Percentiles rank a stretch among this genome's conserved stretches.
Conservation (phyloP, 2,329 filamentous ascomycete species). For the Calonectria honghensis region DNA sequence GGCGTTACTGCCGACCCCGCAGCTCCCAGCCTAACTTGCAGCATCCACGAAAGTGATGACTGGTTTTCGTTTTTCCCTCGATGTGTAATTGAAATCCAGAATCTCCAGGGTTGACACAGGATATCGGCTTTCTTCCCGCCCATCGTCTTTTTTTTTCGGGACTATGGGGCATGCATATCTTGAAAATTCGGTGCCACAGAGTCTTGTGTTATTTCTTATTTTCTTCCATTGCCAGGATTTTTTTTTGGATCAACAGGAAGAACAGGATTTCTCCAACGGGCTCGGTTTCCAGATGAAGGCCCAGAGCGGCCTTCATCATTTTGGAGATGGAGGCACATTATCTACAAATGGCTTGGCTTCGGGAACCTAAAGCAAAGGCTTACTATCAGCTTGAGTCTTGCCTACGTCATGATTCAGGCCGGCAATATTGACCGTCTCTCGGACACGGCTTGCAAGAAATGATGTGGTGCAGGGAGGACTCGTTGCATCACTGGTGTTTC, state of each 20-base stretch:
- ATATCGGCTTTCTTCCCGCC: neutral
- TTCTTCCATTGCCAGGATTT: neutral
- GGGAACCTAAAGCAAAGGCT: neutral
- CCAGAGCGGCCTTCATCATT: neutral
- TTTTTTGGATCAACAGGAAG: neutral
- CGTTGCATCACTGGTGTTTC: constrained; percentile 25
- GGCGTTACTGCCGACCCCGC: neutral
- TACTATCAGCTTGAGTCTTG: neutral
- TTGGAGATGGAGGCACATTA: constrained; percentile 12
- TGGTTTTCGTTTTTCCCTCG: neutral
- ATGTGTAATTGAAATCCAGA: constrained; percentile 18
- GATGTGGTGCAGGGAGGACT: constrained; percentile 8
- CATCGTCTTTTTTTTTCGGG: constrained; percentile 20
- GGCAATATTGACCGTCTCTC: neutral
- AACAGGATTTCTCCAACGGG: neutral
- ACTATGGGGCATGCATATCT: neutral
- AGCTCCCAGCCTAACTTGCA: constrained; percentile 22
- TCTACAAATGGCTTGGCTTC: constrained; percentile 15
- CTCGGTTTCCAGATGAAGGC: neutral
- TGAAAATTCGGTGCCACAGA: neutral
- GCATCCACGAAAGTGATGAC: constrained; percentile 13
- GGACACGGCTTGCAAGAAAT: neutral
- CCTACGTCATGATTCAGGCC: neutral
- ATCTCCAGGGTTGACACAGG: constrained; percentile 14
- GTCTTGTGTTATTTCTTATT: constrained; percentile 5